Base-by-base conservation (phyloP, 2,329 filamentous ascomycete species). In the Hymenoscyphus linearis region DNA sequence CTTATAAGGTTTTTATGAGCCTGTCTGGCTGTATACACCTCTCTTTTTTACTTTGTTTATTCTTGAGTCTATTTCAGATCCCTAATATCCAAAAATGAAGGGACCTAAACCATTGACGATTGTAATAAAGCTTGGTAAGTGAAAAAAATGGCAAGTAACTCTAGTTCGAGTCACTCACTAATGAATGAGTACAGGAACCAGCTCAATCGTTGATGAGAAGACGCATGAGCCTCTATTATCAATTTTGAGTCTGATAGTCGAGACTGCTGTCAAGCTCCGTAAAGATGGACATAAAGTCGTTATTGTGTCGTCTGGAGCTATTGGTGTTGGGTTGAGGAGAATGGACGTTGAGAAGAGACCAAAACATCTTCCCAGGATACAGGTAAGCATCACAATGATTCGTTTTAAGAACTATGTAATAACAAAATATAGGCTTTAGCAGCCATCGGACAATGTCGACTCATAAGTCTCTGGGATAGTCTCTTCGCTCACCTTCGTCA, bases 151-250 rank as follows among this genome's bases (percentile, higher is more conserved):
- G n/a, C n/a, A n/a, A n/a, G n/a, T n/a, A n/a, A n/a, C n/a, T n/a
- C 2, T 53, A 16, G 5, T 53, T 25, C 3, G 18, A 22, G 40
- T 22, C 40, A 47, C 34, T 59, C 55, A 66, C 61, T 65, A 47
- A 56, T 36, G 31, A 18, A 31, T 27, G 40, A 59, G 52, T 62
- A 63, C 68, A 99, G 95, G 95, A 70, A 98, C 95, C 54, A 97
- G 92, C 76, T 98, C 95, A n/a, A 98, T 99, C 68, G 93, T 99
- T 66, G 91, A 98, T 77, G 95, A 99, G 75, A 89, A 87, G 73
- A 96, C 91, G 25, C 95, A 96, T 77, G 91, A 97, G 73, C 95
- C 95, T 3, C 84, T 97, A 37, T 83, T 99, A 44, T 95, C 93
- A 4, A 96, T 92, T 68, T 80, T 99, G 60, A 93, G 90, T 63